A percentile compares a stretch with the other conserved stretches of the same genome.
Evolutionary conservation across 2,329 filamentous ascomycete genomes (phyloP).

Genomic region (Fusarium floridanum): DNA sequence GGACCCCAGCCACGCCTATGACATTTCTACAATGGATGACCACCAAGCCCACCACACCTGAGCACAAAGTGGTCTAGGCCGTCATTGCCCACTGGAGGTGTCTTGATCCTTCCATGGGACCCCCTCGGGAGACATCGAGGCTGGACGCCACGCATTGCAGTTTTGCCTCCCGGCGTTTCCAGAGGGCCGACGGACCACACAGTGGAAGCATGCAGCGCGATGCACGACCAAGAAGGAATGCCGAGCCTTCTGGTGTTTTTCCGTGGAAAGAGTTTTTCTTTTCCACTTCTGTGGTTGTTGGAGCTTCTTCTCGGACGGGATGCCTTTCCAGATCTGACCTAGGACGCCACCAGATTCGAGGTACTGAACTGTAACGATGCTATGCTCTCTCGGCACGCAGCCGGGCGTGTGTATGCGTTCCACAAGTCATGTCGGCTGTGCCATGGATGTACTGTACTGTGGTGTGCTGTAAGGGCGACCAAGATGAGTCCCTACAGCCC

Average conservation of each 20-base stretch:
- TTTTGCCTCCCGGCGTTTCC: slow-evolving; percentile 39
- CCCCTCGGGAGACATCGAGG: slow-evolving; percentile 27
- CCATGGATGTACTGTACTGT: slow-evolving; percentile 9
- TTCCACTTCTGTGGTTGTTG: slow-evolving; percentile 11
- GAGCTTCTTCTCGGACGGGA: slow-evolving; percentile 11
- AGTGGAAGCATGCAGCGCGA: slow-evolving; percentile 26
- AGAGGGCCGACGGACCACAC: slow-evolving; percentile 32
- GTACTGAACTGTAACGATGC: slow-evolving; percentile 1
- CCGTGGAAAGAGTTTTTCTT: slow-evolving; percentile 19
- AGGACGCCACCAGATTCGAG: slow-evolving; percentile 28
- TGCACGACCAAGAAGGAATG: slow-evolving; percentile 28
- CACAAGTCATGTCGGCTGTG: slow-evolving; percentile 27
- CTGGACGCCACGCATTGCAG: slow-evolving; percentile 37
- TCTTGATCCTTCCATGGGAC: slow-evolving; percentile 16
- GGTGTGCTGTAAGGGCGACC: slow-evolving; percentile 2
- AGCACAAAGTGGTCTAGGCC: slow-evolving; percentile 23
- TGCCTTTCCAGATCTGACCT: slow-evolving; percentile 29
- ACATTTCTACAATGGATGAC: slow-evolving; percentile 13
- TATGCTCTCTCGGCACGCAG: not conserved
- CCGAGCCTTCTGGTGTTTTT: slow-evolving; percentile 27
- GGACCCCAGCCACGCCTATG: slow-evolving; percentile 3
- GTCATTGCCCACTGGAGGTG: slow-evolving; percentile 13
- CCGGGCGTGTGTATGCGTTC: slow-evolving; percentile 16
- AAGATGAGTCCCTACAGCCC: slow-evolving; percentile 31
- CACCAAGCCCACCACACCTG: slow-evolving; percentile 1